Evolutionary conservation across 345 rosid species (phyloP).

Genomic region (Ailanthus altissimus): DNA sequence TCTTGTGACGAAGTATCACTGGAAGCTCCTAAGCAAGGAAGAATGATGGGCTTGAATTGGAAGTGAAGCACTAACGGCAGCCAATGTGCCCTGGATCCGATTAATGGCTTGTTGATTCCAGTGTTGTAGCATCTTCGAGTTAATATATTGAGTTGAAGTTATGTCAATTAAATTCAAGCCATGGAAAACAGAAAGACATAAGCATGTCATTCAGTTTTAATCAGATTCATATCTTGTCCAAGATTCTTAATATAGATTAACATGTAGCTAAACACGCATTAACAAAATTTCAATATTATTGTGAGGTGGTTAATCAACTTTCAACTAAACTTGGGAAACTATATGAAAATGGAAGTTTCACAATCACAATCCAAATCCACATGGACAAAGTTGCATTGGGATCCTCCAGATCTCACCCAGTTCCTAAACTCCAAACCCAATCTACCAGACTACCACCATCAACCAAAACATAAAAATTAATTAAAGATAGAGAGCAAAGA

Average conservation of each 20-base stretch:
- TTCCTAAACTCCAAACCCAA: neutral
- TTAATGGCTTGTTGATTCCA: no score
- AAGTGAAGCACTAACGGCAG: no score
- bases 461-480: neutral
- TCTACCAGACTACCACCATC: neutral
- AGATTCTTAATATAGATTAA: no score
- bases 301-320: neutral
- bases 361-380: neutral
- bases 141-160: no score
- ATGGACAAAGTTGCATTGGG: neutral
- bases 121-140: no score
- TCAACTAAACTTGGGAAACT: neutral
- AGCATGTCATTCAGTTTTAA: neutral
- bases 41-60: no score
- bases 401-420: neutral
- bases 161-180: no score
- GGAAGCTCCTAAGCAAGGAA: no score
- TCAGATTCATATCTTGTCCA: neutral
- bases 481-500: neutral
- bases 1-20: no score
- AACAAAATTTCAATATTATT: no score
- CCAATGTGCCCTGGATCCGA: no score
- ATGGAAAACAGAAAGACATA: no score
- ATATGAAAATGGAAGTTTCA: neutral
- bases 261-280: neutral